These are phyloP conservation scores for Ricinus communis DNA, from an alignment of 345 rosid species.

Conservation along the genomic window DNA sequence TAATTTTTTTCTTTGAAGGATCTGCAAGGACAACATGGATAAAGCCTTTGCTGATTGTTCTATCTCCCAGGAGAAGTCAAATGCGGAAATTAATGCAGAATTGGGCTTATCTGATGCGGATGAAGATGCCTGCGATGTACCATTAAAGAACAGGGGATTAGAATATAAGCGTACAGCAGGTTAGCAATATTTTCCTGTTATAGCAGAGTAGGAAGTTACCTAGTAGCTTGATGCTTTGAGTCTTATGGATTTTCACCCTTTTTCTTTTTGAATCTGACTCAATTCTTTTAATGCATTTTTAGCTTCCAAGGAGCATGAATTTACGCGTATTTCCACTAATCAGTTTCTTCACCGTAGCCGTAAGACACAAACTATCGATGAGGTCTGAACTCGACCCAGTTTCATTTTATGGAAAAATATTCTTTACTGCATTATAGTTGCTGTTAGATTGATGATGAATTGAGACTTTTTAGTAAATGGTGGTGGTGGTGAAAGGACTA, in stretches of 20 bases:
- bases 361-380: slow-evolving; percentile 88
- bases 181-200: slow-evolving; percentile 27
- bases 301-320: slow-evolving; percentile 59
- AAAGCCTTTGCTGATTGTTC: slow-evolving; percentile 74
- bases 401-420: background rate
- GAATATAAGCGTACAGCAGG: slow-evolving; percentile 52
- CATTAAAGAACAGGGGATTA: slow-evolving; percentile 44
- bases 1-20: slow-evolving; percentile 44
- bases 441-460: slow-evolving; percentile 11
- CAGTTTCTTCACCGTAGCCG: slow-evolving; percentile 84
- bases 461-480: background rate
- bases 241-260: background rate
- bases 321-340: slow-evolving; percentile 65
- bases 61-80: slow-evolving; percentile 83
- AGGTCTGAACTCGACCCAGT: slow-evolving; percentile 49
- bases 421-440: background rate
- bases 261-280: slow-evolving; percentile 11
- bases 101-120: slow-evolving; percentile 87
- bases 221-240: slow-evolving; percentile 15
- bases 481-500: slow-evolving; percentile 5
- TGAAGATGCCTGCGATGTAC: slow-evolving; percentile 69
- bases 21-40: slow-evolving; percentile 76
- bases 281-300: slow-evolving; percentile 25
- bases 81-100: slow-evolving; percentile 88
- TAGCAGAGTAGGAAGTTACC: background rate